A percentile compares a stretch with the other conserved stretches of the same genome.
Conservation (phyloP, 2,329 filamentous ascomycete species). For the Shiraia sp. region DNA sequence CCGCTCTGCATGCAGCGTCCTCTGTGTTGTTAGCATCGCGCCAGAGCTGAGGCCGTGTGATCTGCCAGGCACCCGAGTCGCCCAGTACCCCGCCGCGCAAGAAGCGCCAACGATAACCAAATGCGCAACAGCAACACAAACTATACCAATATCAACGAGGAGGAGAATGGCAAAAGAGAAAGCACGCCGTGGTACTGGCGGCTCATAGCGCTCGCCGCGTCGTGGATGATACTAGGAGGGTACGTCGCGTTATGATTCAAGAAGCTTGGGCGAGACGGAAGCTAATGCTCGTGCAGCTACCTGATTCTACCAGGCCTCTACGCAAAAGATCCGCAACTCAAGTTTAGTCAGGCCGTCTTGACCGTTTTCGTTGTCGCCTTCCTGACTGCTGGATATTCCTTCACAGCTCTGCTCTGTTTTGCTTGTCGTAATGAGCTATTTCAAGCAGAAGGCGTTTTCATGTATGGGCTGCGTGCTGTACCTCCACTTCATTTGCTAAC, state of each 20-base stretch:
- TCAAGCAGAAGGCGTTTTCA: conserved; percentile 53
- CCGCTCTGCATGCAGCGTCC: conserved; percentile 19
- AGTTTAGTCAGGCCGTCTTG: conserved; percentile 46
- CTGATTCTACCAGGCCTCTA: conserved; percentile 55
- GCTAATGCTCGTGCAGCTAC: conserved; percentile 43
- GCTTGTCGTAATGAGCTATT: conserved; percentile 52
- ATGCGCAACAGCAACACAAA: conserved; percentile 35
- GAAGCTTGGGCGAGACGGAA: conserved; percentile 1
- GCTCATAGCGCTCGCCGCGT: conserved; percentile 47
- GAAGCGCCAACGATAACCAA: conserved; percentile 25
- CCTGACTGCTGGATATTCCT: conserved; percentile 53
- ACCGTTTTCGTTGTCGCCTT: conserved; percentile 53
- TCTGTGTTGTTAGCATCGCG: conserved; percentile 12
- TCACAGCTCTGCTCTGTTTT: conserved; percentile 54
- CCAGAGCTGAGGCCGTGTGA: conserved; percentile 13
- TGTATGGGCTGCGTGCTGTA: conserved; percentile 33
- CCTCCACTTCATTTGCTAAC: conserved; percentile 17
- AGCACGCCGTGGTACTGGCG: conserved; percentile 54
- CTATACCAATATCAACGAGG: conserved; percentile 35
- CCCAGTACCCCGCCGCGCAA: conserved; percentile 19
- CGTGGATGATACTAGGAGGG: conserved; percentile 55
- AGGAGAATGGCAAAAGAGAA: conserved; percentile 22
- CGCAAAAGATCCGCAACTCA: conserved; percentile 44
- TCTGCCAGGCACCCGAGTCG: conserved; percentile 24
- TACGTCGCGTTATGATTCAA: conserved; percentile 26